Percentiles rank a stretch among this genome's conserved stretches.
phyloP scores from a whole-genome alignment of 306 rosid species.

The Cucurbita moschata region DNA sequence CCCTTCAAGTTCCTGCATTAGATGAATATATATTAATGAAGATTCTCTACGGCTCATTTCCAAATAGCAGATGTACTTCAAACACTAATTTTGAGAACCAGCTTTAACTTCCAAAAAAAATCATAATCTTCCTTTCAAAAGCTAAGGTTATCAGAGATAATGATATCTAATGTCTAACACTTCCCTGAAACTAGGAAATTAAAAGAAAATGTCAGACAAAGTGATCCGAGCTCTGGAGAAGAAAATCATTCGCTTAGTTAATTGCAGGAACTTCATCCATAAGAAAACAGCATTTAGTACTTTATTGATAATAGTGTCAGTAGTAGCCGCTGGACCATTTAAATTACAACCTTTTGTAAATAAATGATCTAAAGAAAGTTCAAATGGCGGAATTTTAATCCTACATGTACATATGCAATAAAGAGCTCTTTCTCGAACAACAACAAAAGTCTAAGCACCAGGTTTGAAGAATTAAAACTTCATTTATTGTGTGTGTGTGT shows the following conservation, averaged over 20 bases:
- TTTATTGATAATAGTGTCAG: neutral
- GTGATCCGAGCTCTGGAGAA: neutral
- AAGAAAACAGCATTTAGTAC: neutral
- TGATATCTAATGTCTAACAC: neutral
- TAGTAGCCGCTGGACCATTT: neutral
- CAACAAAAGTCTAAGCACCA: neutral
- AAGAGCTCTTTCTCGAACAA: neutral
- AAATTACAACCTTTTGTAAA: neutral
- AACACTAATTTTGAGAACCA: neutral
- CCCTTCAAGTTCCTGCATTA: constrained; percentile 63
- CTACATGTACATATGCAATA: neutral
- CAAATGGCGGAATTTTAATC: neutral
- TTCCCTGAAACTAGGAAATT: neutral
- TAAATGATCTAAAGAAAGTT: neutral
- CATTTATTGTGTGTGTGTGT: neutral
- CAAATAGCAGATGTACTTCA: neutral
- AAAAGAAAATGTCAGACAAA: neutral
- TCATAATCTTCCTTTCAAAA: neutral
- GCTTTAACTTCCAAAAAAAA: neutral
- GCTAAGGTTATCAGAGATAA: neutral
- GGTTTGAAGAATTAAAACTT: neutral
- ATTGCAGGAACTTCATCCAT: neutral
- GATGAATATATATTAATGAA: constrained; percentile 7
- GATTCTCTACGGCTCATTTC: neutral
- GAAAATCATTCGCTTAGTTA: neutral